Conservation (phyloP, 192 early-diverging fungal genomes). For the Entomortierella lignicola region DNA sequence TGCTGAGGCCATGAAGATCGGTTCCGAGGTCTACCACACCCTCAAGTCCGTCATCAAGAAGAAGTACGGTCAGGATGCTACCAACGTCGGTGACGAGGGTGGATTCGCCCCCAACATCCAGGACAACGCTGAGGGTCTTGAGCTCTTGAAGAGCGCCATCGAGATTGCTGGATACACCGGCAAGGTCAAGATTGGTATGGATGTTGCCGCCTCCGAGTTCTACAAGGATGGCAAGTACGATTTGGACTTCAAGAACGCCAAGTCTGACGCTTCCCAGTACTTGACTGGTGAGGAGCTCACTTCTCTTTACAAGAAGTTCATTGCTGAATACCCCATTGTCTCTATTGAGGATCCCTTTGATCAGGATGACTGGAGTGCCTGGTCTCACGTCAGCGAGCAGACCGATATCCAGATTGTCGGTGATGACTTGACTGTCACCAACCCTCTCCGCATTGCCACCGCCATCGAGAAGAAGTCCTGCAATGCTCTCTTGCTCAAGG, state of each 20-base stretch:
- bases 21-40: not conserved
- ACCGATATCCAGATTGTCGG: not conserved
- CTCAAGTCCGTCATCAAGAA: constrained; percentile 4
- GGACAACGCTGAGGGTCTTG: constrained; percentile 2
- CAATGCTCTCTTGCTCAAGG: constrained; percentile 3
- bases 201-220: constrained; percentile 1
- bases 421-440: constrained; percentile 1
- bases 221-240: constrained; percentile 1
- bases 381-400: not conserved
- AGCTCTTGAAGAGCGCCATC: not conserved
- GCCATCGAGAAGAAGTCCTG: not conserved
- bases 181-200: not conserved
- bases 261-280: not conserved
- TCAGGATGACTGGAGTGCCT: not conserved
- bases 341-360: not conserved
- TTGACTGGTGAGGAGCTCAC: not conserved
- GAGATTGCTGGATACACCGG: not conserved
- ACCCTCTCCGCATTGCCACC: not conserved
- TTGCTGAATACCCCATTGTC: not conserved
- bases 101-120: constrained; percentile 1
- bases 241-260: constrained; percentile 2
- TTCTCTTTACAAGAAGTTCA: not conserved
- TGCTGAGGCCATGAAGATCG: not conserved
- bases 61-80: not conserved
- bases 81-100: constrained; percentile 1